These are phyloP conservation scores for Pisolithus albus DNA, from an alignment of 768 basidiomycete genomes.

Conservation along the genomic window DNA sequence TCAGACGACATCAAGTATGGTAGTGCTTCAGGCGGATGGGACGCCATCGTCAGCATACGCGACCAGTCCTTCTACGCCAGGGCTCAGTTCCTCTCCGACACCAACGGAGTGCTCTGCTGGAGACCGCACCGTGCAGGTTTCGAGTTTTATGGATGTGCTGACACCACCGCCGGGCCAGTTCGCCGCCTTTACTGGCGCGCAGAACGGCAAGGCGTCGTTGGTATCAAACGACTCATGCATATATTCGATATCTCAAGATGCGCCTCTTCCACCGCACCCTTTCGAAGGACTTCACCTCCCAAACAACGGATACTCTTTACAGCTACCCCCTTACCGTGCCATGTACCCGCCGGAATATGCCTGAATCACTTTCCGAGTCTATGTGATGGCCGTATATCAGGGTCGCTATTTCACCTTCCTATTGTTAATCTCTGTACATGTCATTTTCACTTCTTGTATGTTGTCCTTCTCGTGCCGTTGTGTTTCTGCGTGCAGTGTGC, in stretches of 20 bases:
- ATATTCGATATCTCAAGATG: constrained; percentile 14
- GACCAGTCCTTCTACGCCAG: constrained; percentile 47
- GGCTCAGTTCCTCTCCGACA: constrained; percentile 53
- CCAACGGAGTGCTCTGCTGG: constrained; percentile 52
- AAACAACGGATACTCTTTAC: constrained; percentile 2
- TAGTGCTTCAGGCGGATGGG: background rate
- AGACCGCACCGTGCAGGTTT: constrained; percentile 53
- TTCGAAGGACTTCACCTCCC: constrained; percentile 11
- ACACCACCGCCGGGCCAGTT: constrained; percentile 32
- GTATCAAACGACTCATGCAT: constrained; percentile 14
- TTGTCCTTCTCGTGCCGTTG: background rate
- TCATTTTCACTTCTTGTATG: constrained; percentile 12
- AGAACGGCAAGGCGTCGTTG: constrained; percentile 29
- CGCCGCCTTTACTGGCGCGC: constrained; percentile 28
- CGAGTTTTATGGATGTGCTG: constrained; percentile 41
- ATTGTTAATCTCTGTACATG: constrained; percentile 11
- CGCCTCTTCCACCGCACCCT: constrained; percentile 2
- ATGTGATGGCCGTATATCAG: background rate
- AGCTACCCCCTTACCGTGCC: background rate
- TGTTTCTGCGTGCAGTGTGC: background rate
- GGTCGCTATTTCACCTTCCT: background rate
- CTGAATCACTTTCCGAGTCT: background rate
- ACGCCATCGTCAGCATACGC: constrained; percentile 21
- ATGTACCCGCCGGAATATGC: constrained; percentile 1
- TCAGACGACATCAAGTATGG: background rate